Conservation (phyloP, 495 filamentous ascomycete species). For the Penicillium paxilli region DNA sequence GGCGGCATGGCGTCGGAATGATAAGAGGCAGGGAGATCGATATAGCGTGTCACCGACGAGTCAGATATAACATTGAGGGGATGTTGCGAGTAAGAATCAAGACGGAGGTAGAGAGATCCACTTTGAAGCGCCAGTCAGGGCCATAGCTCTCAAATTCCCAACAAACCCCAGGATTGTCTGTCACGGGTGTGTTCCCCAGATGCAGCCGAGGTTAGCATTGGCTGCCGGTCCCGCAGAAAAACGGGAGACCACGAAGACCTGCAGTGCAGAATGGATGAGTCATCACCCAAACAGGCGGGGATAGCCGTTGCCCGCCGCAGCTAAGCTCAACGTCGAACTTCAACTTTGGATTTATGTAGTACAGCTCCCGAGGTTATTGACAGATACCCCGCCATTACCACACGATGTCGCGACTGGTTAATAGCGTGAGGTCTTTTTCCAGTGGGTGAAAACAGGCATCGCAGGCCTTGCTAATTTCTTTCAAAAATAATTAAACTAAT, state of each 20-base stretch:
- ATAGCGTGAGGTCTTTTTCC: constrained; percentile 28
- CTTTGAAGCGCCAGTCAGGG: constrained; percentile 10
- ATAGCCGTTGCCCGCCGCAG: too few species aligned
- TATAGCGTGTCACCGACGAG: constrained; percentile 2
- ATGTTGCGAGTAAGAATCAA: background rate
- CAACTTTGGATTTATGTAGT: too few species aligned
- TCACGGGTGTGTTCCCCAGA: constrained; percentile 17
- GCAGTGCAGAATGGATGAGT: background rate
- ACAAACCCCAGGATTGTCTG: constrained; percentile 27
- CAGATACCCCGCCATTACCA: background rate
- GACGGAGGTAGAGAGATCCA: background rate
- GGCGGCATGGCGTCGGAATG: constrained; percentile 31
- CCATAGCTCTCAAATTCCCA: constrained; percentile 30
- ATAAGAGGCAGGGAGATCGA: constrained; percentile 5
- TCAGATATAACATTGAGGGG: background rate
- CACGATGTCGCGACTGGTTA: constrained; percentile 30
- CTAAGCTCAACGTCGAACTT: too few species aligned
- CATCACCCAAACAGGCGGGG: too few species aligned
- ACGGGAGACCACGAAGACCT: background rate
- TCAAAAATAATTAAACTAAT: too few species aligned
- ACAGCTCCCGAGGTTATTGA: too few species aligned
- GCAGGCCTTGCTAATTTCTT: too few species aligned
- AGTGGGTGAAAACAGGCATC: constrained; percentile 9
- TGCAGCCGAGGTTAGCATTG: constrained; percentile 3
- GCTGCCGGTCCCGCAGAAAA: background rate